Base-by-base conservation (phyloP, 2,329 filamentous ascomycete genomes). In the Colletotrichum nymphaeae region DNA sequence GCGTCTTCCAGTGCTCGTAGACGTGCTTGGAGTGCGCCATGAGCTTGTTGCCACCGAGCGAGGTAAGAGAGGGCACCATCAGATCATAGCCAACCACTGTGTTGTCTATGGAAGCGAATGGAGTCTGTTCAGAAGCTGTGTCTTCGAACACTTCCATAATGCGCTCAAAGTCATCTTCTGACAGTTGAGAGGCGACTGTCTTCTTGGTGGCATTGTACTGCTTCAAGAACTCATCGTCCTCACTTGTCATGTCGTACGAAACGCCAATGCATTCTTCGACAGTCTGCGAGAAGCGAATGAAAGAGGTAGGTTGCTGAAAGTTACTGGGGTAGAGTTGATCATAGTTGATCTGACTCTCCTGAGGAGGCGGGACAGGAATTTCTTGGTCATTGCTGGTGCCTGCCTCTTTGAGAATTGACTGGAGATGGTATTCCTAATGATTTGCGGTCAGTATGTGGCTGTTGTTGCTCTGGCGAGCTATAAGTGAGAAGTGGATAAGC, bases 261-360 rank as follows among this genome's bases (percentile, higher is more conserved):
- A 93, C 94, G 79, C 94, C 94, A 80, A 95, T 93, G 79, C 93
- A 97, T 84, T 99, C 97, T 85, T 99, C 97, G 74, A 99, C 96
- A 3, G 97, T 99, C 77, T 97, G 96, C 76, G 97, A 98, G 86
- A 97, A 98, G 76, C 96, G 95, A 81, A 99, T 98, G 84, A 98
- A 98, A 74, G 95, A 97, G 74, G 93, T 92, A 65, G 97, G 95
- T 83, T 97, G 93, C 79, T 92, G 90, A 84, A 96, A 98, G 71
- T 88, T 86, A 76, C 90, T 91, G 63, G 93, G 90, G 81, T 98
- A 98, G 78, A 98, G 90, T 79, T 93, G 90, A 83, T 97, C 94
- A 92, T 98, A 99, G 84, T 94, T 90, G 83, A 96, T 85, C 76
- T 88, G 85, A 78, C 89, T 91, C 83, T 91, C 86, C 79, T 91